These are phyloP conservation scores for Crithidia mellificae DNA, from an alignment of 208 protist genomes.

Conservation along the genomic window DNA sequence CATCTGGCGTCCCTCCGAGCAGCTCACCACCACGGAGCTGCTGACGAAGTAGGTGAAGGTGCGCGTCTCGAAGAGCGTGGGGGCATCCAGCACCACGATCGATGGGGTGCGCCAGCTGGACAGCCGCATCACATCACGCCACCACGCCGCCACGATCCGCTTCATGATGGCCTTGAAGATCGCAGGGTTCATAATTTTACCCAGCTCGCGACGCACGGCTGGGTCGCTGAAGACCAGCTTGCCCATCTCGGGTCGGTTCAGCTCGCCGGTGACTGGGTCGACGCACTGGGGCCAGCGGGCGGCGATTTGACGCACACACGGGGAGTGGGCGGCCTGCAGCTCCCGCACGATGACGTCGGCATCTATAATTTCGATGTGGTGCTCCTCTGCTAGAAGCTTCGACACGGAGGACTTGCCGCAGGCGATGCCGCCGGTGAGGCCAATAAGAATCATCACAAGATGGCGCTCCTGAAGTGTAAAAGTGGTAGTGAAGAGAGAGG, in stretches of 20 bases:
- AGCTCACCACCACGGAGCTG: constrained; percentile 64
- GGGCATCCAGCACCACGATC: constrained; percentile 86
- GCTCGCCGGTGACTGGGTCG: constrained; percentile 51
- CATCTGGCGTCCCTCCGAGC: constrained; percentile 63
- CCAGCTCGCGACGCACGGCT: constrained; percentile 53
- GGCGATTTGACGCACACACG: constrained; percentile 68
- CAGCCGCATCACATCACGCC: constrained; percentile 38
- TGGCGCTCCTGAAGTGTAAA: no score
- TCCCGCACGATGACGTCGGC: constrained; percentile 77
- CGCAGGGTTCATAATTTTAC: constrained; percentile 73
- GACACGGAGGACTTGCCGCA: constrained; percentile 91
- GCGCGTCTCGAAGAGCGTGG: constrained; percentile 86
- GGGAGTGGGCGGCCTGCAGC: constrained; percentile 60
- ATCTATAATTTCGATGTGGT: constrained; percentile 80
- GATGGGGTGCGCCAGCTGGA: constrained; percentile 9
- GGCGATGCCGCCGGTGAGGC: constrained; percentile 91
- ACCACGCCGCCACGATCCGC: constrained; percentile 62
- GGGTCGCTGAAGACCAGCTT: constrained; percentile 76
- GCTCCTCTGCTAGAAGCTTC: constrained; percentile 41
- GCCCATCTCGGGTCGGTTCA: constrained; percentile 71
- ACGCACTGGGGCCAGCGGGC: constrained; percentile 74
- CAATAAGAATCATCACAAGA: constrained; percentile 91
- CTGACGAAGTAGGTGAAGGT: constrained; percentile 80
- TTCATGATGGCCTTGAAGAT: constrained; percentile 75
- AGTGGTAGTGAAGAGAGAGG: no score